A percentile compares a stretch with the other conserved stretches of the same genome.
Evolutionary conservation across 345 rosid genomes (phyloP).

Genomic region (Carallia brachiata): DNA sequence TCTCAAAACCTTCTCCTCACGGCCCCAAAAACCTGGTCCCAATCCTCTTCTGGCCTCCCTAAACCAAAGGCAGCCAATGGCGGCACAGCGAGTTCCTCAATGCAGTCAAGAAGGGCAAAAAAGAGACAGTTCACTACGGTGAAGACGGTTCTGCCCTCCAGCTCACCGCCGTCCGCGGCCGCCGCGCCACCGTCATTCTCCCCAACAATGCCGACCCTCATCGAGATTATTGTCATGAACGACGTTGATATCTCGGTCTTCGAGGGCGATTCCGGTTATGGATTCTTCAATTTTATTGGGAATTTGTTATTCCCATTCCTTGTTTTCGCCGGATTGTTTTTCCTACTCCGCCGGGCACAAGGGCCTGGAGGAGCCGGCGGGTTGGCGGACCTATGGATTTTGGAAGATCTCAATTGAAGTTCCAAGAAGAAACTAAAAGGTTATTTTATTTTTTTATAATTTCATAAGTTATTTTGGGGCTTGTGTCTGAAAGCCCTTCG

Average conservation of each 20-base stretch:
- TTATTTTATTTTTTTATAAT: too few relatives aligned
- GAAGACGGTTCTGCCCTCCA: constrained; percentile 66
- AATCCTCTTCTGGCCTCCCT: constrained; percentile 53
- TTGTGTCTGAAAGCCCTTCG: too few relatives aligned
- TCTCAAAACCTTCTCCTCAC: constrained; percentile 46
- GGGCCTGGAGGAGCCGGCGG: constrained; percentile 88
- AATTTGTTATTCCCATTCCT: constrained; percentile 61
- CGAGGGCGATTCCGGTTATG: constrained; percentile 73
- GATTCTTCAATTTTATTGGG: constrained; percentile 56
- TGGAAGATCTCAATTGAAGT: constrained; percentile 70
- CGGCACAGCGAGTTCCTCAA: constrained; percentile 78
- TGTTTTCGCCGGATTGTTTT: constrained; percentile 63
- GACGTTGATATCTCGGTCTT: constrained; percentile 76
- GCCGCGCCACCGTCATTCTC: constrained; percentile 60
- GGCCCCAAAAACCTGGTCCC: constrained; percentile 49
- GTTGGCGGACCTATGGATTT: constrained; percentile 81
- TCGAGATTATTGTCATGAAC: constrained; percentile 71
- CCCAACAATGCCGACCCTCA: constrained; percentile 66
- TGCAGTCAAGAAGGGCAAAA: constrained; percentile 72
- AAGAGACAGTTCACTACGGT: constrained; percentile 70
- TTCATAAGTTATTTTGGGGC: too few relatives aligned
- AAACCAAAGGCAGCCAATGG: constrained; percentile 58
- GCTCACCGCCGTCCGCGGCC: constrained; percentile 61
- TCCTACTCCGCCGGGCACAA: constrained; percentile 60
- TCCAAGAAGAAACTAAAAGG: constrained; percentile 45